Base-by-base conservation (phyloP, 257 asterid genomes). In the Solanum pinnatisectum region DNA sequence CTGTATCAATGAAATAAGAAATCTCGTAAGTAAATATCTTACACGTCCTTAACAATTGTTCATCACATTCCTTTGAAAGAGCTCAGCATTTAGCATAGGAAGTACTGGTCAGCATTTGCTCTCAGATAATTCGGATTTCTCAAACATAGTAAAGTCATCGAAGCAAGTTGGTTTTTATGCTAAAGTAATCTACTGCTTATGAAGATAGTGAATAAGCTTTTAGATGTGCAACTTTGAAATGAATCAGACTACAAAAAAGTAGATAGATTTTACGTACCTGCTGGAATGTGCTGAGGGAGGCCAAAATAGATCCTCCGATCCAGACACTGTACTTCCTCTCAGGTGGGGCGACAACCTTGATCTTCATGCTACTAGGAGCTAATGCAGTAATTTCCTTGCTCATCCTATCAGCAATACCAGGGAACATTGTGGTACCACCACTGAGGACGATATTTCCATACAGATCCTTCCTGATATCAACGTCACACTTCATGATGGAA, bases 401-500 rank as follows among this genome's bases (percentile, higher is more conserved):
- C 88, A 86, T 86, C 88, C 88, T 72, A 73, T 86, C 88, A 52
- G 88, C 88, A 52, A 86, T 86, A 10, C 91, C 91, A 0, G 91
- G 89, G 87, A 89, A 89, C 91, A 89, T 89, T 10, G 91, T 89
- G 68, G 91, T 78, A 71, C 91, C 91, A 81, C 91, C 91, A 82
- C 91, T 89, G 72, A 89, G 91, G 56, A 89, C 91, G 12, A 89
- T 89, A 65, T 89, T 89, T 5, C 91, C 91, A 74, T 89, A 89
- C 32, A 89, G 89, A 85, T 89, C 91, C 87, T 89, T 89, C 79
- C 91, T 89, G 73, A 89, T 87, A 87, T 89, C 91, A 12, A 89
- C 91, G 33, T 89, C 91, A 15, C 91, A 89, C 89, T 89, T 89
- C 91, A 89, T 89, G 88, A 89, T 89, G 77, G 91, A 89, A 68